phyloP scores from a whole-genome alignment of 345 rosid species.

The Cochlearia excelsa region DNA sequence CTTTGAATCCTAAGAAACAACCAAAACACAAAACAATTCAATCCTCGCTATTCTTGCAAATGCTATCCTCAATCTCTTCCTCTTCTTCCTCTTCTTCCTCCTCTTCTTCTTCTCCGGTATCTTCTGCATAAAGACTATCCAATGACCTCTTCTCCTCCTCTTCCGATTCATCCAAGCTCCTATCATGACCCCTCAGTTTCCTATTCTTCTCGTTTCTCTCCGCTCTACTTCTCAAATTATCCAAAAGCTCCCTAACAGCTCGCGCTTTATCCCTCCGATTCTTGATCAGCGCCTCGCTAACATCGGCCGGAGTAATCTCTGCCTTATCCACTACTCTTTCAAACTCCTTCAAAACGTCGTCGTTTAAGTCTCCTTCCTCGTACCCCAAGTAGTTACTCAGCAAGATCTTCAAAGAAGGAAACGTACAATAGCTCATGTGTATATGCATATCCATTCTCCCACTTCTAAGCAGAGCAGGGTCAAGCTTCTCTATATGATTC shows the following conservation, averaged over 20 bases:
- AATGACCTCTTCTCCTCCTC: slow-evolving; percentile 28
- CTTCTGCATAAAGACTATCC: slow-evolving; percentile 13
- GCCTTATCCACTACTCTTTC: slow-evolving; percentile 41
- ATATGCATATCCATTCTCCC: slow-evolving; percentile 33
- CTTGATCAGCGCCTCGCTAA: slow-evolving; percentile 30
- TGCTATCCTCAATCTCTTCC: slow-evolving; percentile 19
- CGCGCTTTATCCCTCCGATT: slow-evolving; percentile 20
- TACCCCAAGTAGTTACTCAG: slow-evolving; percentile 29
- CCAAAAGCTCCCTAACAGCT: slow-evolving; percentile 22
- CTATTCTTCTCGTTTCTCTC: slow-evolving; percentile 13
- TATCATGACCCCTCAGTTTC: not conserved
- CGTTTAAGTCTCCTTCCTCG: slow-evolving; percentile 32
- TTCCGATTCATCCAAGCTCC: slow-evolving; percentile 12
- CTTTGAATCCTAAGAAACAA: slow-evolving; percentile 5
- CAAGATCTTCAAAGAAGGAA: slow-evolving; percentile 26
- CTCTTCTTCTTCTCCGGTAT: not conserved
- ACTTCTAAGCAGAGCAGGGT: slow-evolving; percentile 31
- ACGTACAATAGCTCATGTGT: slow-evolving; percentile 24
- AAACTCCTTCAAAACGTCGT: slow-evolving; percentile 36
- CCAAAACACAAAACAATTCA: slow-evolving; percentile 3
- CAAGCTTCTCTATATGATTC: slow-evolving; percentile 31
- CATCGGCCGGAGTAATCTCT: slow-evolving; percentile 33
- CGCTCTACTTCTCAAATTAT: slow-evolving; percentile 10
- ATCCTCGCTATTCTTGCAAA: slow-evolving; percentile 27
- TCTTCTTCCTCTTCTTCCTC: no score